phyloP scores from a whole-genome alignment of 441 rosid species.

The Erodium texanum region DNA sequence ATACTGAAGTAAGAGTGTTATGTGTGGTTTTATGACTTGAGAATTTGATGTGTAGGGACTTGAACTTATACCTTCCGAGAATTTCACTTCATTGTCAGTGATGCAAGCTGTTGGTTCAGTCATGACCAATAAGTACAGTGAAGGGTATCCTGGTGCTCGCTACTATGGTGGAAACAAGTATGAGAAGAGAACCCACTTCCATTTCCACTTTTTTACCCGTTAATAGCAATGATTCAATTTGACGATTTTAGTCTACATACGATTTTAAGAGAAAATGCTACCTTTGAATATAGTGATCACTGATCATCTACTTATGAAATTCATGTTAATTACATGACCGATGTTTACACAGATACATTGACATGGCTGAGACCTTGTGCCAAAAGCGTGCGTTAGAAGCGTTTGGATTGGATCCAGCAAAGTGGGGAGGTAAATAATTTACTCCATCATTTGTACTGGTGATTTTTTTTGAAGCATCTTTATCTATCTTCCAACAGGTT shows the following conservation, averaged over 20 bases:
- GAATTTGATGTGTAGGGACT: conserved; percentile 45
- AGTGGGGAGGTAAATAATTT: conserved; percentile 84
- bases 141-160: conserved; percentile 95
- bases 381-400: conserved; percentile 90
- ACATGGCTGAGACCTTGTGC: conserved; percentile 86
- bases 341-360: conserved; percentile 64
- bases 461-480: background rate
- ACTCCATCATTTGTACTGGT: background rate
- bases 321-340: background rate
- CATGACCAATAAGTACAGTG: conserved; percentile 92
- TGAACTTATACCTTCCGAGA: conserved; percentile 89
- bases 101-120: conserved; percentile 97
- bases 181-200: conserved; percentile 24
- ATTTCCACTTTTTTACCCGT: background rate
- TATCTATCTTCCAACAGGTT: background rate
- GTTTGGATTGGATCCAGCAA: conserved; percentile 70
- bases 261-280: background rate
- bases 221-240: background rate
- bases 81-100: conserved; percentile 79
- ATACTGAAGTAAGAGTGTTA: background rate
- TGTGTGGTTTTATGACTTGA: conserved; percentile 10
- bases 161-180: conserved; percentile 97
- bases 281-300: background rate
- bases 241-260: background rate
- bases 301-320: background rate